Conservation (phyloP, 441 rosid species). For the Mallotus japonicus region DNA sequence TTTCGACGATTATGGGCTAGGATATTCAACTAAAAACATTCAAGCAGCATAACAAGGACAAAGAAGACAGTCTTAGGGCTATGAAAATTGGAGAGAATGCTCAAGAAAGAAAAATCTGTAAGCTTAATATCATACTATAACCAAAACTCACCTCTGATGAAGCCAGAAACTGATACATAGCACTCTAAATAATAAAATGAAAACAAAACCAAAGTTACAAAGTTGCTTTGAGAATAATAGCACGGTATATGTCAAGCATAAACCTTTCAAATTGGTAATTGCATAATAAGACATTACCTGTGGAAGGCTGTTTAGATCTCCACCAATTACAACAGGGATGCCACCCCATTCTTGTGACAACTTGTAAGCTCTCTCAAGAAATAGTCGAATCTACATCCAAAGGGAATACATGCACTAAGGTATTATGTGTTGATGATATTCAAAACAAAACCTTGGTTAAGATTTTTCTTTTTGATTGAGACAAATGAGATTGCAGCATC, state of each 20-base stretch:
- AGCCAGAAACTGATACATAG: slow-evolving; percentile 72
- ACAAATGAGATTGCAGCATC: not conserved
- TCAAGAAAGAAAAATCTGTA: not conserved
- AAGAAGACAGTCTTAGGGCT: not conserved
- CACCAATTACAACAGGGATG: slow-evolving; percentile 81
- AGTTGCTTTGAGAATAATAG: slow-evolving; percentile 21
- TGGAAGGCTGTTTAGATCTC: slow-evolving; percentile 88
- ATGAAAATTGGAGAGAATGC: slow-evolving; percentile 6
- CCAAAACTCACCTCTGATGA: slow-evolving; percentile 72
- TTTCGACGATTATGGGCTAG: slow-evolving; percentile 60
- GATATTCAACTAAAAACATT: slow-evolving; percentile 61
- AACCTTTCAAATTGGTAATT: slow-evolving; percentile 10
- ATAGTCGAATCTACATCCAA: slow-evolving; percentile 56
- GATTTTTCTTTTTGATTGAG: not conserved
- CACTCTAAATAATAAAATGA: slow-evolving; percentile 60
- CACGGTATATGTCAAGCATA: not conserved
- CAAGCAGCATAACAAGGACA: slow-evolving; percentile 14
- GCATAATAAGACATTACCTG: slow-evolving; percentile 42
- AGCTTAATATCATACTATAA: slow-evolving; percentile 5
- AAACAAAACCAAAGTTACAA: slow-evolving; percentile 23
- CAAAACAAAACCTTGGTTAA: not conserved
- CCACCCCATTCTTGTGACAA: slow-evolving; percentile 79
- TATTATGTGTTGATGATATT: not conserved
- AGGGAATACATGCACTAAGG: not conserved
- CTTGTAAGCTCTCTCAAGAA: slow-evolving; percentile 74